Evolutionary conservation across 805 yeast genomes (phyloP).

Genomic region (Myxozyma sirexii): DNA sequence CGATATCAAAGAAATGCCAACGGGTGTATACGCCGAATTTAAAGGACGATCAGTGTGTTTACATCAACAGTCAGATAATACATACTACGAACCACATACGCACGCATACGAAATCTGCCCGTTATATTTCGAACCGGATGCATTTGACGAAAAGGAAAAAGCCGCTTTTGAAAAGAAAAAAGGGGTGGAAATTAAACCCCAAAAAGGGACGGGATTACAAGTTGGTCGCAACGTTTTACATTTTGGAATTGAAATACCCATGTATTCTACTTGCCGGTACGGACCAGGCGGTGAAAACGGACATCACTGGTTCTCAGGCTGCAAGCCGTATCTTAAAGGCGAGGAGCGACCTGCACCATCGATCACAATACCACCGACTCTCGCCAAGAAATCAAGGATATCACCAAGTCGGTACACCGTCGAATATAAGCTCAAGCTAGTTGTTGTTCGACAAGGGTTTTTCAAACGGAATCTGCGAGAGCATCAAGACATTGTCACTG

Average conservation of each 20-base stretch:
- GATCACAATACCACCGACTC: neutral
- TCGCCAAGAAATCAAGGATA: neutral
- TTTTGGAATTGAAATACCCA: slow-evolving; percentile 6
- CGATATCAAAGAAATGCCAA: slow-evolving; percentile 4
- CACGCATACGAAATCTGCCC: neutral
- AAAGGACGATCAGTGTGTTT: slow-evolving; percentile 8
- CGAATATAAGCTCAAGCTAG: too few species aligned
- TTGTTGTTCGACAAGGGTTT: too few species aligned
- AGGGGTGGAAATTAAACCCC: too few species aligned
- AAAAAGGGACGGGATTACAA: too few species aligned
- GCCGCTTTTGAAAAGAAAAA: too few species aligned
- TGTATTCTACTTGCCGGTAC: slow-evolving; percentile 4
- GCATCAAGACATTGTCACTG: too few species aligned
- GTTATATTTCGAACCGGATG: neutral
- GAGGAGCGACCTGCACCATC: neutral
- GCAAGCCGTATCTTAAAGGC: neutral
- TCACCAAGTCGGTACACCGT: too few species aligned
- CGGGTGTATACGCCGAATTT: slow-evolving; percentile 10
- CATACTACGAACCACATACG: neutral
- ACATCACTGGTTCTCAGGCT: neutral
- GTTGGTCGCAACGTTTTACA: neutral
- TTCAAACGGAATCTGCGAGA: too few species aligned
- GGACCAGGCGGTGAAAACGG: neutral
- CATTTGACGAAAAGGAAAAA: too few species aligned
- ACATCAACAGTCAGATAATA: neutral